Base-by-base conservation (phyloP, 2,329 filamentous ascomycete genomes). In the Penicillium oxalicum region DNA sequence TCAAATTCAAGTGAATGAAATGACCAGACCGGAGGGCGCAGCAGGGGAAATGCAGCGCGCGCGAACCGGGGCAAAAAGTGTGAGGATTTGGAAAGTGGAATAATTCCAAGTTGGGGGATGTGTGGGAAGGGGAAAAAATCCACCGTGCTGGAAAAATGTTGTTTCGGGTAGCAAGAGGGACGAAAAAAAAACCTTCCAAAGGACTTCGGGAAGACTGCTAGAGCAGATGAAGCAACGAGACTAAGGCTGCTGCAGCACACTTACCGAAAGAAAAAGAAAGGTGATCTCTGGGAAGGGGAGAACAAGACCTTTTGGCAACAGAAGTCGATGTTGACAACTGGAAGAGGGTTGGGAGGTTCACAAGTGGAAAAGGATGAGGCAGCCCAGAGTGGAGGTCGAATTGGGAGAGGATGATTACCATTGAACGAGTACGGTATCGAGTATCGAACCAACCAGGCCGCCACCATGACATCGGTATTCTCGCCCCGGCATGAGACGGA, bases 11-110 rank as follows among this genome's bases (percentile, higher is more conserved):
- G 45, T 25, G 44, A 47, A 39, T 51, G 51, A 53, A 55, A 56
- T 53, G 57, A 60, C 50, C 34, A 41, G n/a, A 58, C 54, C 57
- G 55, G 40, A 32, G 40, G 52, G 57, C 53, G 54, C 53, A 54
- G 47, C 51, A 54, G 48, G 35, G 50, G 42, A 51, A 48, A 54
- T 45, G 51, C 53, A 47, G 55, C 55, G 58, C 54, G 53, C 58
- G 51, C 29, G 53, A 54, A 53, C 48, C 54, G 48, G 49, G 47
- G 47, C 40, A 32, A 33, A 27, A 39, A 29, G 45, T 38, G 46
- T 51, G 47, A 45, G 12, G 28, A 38, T 45, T 43, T 26, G 29
- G 29, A 32, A 32, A 32, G 40, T 43, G 40, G 40, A 43, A 43
- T 35, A 43, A 43, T 32, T 42, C 41, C 53, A 44, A 54, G 41